phyloP scores from a whole-genome alignment of 2,329 filamentous ascomycete genomes.

The Neonectria coccinea region DNA sequence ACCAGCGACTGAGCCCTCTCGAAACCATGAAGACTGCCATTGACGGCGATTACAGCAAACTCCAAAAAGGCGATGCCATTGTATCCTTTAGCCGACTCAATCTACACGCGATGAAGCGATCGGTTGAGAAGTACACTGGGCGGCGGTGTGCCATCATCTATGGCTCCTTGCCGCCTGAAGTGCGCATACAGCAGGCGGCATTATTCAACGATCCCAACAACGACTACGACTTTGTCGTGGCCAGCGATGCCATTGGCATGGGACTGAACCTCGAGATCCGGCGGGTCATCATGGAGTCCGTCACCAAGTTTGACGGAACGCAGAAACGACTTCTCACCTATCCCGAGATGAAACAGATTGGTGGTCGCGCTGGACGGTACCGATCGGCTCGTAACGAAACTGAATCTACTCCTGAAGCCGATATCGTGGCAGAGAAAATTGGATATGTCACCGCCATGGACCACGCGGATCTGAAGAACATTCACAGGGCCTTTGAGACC shows the following conservation, averaged over 20 bases:
- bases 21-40: constrained; percentile 74
- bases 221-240: constrained; percentile 93
- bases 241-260: constrained; percentile 97
- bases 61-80: constrained; percentile 90
- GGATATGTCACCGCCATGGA: constrained; percentile 87
- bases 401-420: constrained; percentile 1
- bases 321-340: constrained; percentile 69
- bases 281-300: constrained; percentile 86
- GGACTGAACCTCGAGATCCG: constrained; percentile 94
- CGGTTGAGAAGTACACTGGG: constrained; percentile 81
- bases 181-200: constrained; percentile 87
- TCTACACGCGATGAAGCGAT: constrained; percentile 82
- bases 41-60: constrained; percentile 69
- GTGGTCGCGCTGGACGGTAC: constrained; percentile 89
- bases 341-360: constrained; percentile 94
- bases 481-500: constrained; percentile 71
- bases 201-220: constrained; percentile 96
- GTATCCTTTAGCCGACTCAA: constrained; percentile 86
- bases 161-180: constrained; percentile 90
- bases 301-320: constrained; percentile 76
- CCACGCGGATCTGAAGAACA: constrained; percentile 70
- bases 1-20: constrained; percentile 85
- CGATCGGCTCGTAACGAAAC: constrained; percentile 66
- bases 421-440: constrained; percentile 56
- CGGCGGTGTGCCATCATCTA: constrained; percentile 92